Evolutionary conservation across 2,329 filamentous ascomycete genomes (phyloP).

Genomic region (Mycosphaerella sp.): DNA sequence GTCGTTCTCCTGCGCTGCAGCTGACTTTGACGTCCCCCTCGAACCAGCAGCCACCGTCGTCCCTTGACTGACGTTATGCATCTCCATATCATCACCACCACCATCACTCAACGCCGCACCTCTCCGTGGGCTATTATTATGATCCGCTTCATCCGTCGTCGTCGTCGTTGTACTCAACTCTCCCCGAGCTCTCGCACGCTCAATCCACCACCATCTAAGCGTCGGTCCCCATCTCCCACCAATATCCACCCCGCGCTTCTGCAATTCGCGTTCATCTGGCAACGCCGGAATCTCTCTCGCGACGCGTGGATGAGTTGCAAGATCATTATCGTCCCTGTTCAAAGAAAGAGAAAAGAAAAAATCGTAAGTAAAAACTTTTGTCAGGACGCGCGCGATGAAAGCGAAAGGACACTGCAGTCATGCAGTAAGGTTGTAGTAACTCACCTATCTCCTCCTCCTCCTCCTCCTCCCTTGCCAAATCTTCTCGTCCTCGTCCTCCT

Average conservation of each 20-base stretch:
- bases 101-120: neutral
- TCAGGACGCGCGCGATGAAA: no score
- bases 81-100: neutral
- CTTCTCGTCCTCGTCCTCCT: neutral
- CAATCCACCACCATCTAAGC: neutral
- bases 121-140: neutral
- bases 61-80: neutral
- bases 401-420: no score
- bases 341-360: no score
- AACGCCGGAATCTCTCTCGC: neutral
- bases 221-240: neutral
- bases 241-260: neutral
- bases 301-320: neutral
- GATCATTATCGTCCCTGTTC: neutral
- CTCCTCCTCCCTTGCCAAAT: neutral
- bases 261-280: neutral
- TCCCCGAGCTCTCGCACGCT: neutral
- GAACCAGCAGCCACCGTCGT: neutral
- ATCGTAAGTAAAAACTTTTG: no score
- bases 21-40: neutral
- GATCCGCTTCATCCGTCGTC: neutral
- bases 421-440: neutral
- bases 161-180: neutral
- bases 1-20: neutral
- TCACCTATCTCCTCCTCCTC: neutral